Percentiles rank a stretch among this genome's conserved stretches.
Evolutionary conservation across 148 eudicot genomes (phyloP).

Genomic region (Spergularia bocconei): DNA sequence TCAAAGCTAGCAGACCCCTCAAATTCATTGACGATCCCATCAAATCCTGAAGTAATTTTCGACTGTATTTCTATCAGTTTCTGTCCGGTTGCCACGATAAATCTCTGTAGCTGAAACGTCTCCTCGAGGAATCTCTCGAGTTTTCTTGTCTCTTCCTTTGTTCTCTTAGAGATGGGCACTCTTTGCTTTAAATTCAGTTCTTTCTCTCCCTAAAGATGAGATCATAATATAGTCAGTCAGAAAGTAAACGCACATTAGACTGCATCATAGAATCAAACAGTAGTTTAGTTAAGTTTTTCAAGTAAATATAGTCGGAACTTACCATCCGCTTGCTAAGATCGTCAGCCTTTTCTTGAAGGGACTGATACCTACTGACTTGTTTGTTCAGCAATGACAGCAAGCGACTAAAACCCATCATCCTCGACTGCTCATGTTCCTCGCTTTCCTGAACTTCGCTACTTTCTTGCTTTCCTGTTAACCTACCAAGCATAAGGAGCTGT

Average conservation of each 20-base stretch:
- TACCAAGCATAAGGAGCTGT: constrained; percentile 75
- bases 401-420: constrained; percentile 38
- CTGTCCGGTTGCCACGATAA: constrained; percentile 90
- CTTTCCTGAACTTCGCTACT: constrained; percentile 34
- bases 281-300: neutral
- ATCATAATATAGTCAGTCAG: neutral
- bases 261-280: neutral
- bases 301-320: constrained; percentile 12
- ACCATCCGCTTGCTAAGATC: constrained; percentile 84
- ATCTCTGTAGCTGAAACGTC: constrained; percentile 89
- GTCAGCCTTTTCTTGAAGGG: constrained; percentile 81
- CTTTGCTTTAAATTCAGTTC: constrained; percentile 35
- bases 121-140: constrained; percentile 80
- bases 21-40: constrained; percentile 34
- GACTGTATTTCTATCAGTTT: constrained; percentile 74
- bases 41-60: constrained; percentile 60
- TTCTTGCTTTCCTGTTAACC: constrained; percentile 64
- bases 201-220: constrained; percentile 53
- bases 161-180: constrained; percentile 34
- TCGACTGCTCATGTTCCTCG: constrained; percentile 27
- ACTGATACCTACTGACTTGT: constrained; percentile 76
- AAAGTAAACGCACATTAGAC: neutral
- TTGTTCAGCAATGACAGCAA: constrained; percentile 64
- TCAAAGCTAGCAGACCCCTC: constrained; percentile 54
- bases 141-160: constrained; percentile 58